A percentile compares a stretch with the other conserved stretches of the same genome.
Conservation (phyloP, 805 yeast species). For the Myxozyma sirexii region DNA sequence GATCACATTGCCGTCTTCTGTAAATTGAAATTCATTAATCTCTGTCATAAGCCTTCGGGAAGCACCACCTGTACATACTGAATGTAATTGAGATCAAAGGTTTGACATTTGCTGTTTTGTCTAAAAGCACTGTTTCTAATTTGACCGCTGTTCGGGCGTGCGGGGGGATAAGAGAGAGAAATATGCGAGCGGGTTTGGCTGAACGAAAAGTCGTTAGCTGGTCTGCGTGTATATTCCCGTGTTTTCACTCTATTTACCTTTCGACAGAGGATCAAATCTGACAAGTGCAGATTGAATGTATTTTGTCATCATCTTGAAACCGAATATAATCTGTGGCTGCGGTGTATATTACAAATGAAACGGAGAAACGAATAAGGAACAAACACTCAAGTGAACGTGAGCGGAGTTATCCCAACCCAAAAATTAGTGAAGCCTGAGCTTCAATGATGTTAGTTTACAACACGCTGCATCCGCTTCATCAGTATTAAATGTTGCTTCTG, state of each 20-base stretch:
- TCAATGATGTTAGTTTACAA: no score
- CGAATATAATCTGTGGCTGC: neutral
- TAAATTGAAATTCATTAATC: neutral
- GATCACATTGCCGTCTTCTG: conserved; percentile 71
- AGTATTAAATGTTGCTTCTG: no score
- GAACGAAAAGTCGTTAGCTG: neutral
- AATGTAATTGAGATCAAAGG: conserved; percentile 76
- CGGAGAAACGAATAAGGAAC: neutral
- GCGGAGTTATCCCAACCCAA: no score
- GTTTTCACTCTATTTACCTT: conserved; percentile 46
- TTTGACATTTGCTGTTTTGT: conserved; percentile 47
- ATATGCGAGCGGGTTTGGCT: conserved; percentile 78
- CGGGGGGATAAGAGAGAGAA: conserved; percentile 81
- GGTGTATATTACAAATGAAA: neutral
- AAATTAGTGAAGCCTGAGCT: no score
- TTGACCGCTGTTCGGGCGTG: conserved; percentile 60
- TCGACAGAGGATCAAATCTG: conserved; percentile 74
- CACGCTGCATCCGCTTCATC: no score
- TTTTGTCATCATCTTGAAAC: conserved; percentile 76
- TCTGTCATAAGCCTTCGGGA: neutral
- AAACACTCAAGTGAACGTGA: no score
- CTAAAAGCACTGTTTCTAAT: conserved; percentile 67
- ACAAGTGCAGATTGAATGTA: conserved; percentile 78
- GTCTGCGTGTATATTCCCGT: no score
- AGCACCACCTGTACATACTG: conserved; percentile 41